Evolutionary conservation across 306 rosid species (phyloP), one percentile per base, ranked within the genome.

Genomic region (Urtica urens): DNA sequence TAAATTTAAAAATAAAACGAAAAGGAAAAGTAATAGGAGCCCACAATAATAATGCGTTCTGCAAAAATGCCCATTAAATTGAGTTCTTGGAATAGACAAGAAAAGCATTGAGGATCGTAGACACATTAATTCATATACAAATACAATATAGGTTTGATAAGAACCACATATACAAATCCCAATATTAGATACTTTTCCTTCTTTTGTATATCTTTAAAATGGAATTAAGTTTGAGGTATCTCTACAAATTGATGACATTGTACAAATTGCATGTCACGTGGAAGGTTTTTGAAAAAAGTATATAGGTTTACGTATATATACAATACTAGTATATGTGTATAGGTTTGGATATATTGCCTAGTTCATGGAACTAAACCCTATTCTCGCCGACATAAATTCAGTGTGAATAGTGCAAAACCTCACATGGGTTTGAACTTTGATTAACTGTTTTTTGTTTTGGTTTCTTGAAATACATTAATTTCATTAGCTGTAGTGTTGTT

Each of bases 211-310:
- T n/a, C n/a, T n/a, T n/a, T n/a, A n/a, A n/a, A n/a, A n/a, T n/a
- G n/a, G n/a, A n/a, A n/a, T n/a, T n/a, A n/a, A 35, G n/a, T 35
- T 3, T 10, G 10, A 14, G n/a, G 11, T 35, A 4, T 4, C n/a
- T 14, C n/a, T 35, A 35, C n/a, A 35, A 7, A 35, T 35, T 31
- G 13, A 13, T 35, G 40, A 35, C 40, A 9, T 16, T 13, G 40
- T 0, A 35, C 40, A 35, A 28, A 35, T 35, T 41, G 58, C 51
- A 49, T 40, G 44, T 19, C 65, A 59, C 53, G 58, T 49, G 57
- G 50, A 49, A 10, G 26, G 34, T 40, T 10, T 35, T 38, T 60
- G 38, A 15, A 28, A 18, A 31, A 25, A 10, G 40, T 35, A 2
- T 35, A 35, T 35, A 35, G 1, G n/a, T 35, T 3, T 35, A 35